Conservation (phyloP, 2,329 filamentous ascomycete species). For the Paraconiothyrium sp. region DNA sequence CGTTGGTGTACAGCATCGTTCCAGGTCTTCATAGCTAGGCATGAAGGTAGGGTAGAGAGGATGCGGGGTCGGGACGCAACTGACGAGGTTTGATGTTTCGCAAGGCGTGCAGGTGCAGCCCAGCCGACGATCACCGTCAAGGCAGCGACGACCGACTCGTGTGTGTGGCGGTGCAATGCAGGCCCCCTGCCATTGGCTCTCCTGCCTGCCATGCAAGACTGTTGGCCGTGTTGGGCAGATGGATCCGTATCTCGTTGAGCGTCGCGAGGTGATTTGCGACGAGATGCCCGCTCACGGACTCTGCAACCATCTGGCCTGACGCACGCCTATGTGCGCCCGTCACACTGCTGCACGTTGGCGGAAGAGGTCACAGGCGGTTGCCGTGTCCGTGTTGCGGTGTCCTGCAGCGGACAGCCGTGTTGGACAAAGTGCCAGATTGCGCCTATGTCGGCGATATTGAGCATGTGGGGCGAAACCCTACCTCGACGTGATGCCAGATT, state of each 20-base stretch:
- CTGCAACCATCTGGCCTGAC: not conserved
- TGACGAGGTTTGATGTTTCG: constrained; percentile 11
- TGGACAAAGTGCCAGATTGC: constrained; percentile 14
- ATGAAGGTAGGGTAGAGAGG: constrained; percentile 1
- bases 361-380: constrained; percentile 4
- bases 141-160: constrained; percentile 8
- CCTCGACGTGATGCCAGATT: not conserved
- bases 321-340: constrained; percentile 14
- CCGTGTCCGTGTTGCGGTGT: constrained; percentile 4
- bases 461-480: constrained; percentile 8
- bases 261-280: not conserved
- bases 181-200: constrained; percentile 2
- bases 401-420: constrained; percentile 1
- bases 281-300: not conserved
- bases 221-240: not conserved
- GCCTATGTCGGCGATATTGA: constrained; percentile 17
- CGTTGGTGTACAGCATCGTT: not conserved
- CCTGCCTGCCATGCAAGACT: not conserved
- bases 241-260: not conserved
- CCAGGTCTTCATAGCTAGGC: constrained; percentile 10
- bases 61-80: constrained; percentile 5
- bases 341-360: constrained; percentile 16
- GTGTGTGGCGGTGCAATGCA: constrained; percentile 16
- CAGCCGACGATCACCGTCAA: constrained; percentile 1
- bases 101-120: constrained; percentile 7